Evolutionary conservation across 1,284 basidiomycete genomes (phyloP), one percentile per base, ranked within the genome.

Genomic region (Irpex sp.): DNA sequence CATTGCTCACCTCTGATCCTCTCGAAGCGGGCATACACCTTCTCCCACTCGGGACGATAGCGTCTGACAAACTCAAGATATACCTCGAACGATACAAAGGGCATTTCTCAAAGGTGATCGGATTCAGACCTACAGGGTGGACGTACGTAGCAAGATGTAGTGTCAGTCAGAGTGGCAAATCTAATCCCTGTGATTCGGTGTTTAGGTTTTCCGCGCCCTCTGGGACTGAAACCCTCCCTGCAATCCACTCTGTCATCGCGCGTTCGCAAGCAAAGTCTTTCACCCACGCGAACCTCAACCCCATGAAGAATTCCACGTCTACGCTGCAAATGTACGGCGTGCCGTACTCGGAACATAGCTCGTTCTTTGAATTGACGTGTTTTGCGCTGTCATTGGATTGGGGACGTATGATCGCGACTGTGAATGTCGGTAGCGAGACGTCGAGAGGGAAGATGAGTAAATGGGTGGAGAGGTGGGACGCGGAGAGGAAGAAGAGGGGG

Each of bases 271-370:
- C 82, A 55, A 81, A 81, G 60, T 76, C 79, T 12, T 97, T 93
- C 74, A 85, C 85, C 2, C 79, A 85, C 65, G 74, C 82, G 37
- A 81, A 89, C 68, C 79, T 98, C 6, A 85, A 81, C 59, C 83
- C 88, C 16, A 84, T 88, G 69, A 82, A 86, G 52, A 91, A 90
- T 63, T 91, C 91, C 7, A 88, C 87, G 16, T 65, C 82, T 19
- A 74, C 81, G 45, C 75, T 91, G 60, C 88, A 90, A 75, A 80
- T 97, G 60, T 94, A 88, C 69, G 88, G 93, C 36, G 92, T 98
- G 14, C 96, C 96, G 4, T 98, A 98, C 72, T 96, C 93, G 3
- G 96, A 98, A 72, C 96, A 99, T 72, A 96, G 93, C 57, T 94
- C 91, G 39, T 97, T 97, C 75, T 91, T 91, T 67, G 95, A 97